Evolutionary conservation across 176 grass and related monocot species (phyloP).

Genomic region (Ananas comosus): DNA sequence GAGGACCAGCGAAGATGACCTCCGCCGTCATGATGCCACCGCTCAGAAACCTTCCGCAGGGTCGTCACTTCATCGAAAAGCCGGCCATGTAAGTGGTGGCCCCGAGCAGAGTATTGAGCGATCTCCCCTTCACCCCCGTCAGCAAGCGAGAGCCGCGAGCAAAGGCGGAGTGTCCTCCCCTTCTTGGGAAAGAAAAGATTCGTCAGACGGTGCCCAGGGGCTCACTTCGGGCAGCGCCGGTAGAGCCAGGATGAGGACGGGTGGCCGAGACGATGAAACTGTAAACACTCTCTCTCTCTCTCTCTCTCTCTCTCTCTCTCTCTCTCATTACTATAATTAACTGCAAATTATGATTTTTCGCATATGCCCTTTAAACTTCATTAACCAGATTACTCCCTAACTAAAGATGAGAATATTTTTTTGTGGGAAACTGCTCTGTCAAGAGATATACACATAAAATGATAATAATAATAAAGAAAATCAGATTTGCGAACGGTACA

Average conservation of each 20-base stretch:
- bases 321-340: too few relatives aligned
- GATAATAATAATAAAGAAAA: too few relatives aligned
- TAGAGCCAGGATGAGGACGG: conserved; percentile 36
- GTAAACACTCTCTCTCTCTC: conserved; percentile 8
- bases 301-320: too few relatives aligned
- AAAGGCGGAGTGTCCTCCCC: conserved; percentile 50
- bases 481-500: too few relatives aligned
- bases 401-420: not conserved
- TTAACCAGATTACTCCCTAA: not conserved
- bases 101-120: conserved; percentile 19
- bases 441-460: too few relatives aligned
- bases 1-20: conserved; percentile 33
- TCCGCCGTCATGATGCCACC: conserved; percentile 20
- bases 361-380: not conserved
- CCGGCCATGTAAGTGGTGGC: not conserved
- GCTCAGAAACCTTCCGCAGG: conserved; percentile 25
- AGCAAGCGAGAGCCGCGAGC: conserved; percentile 34
- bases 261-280: conserved; percentile 49
- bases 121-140: conserved; percentile 51
- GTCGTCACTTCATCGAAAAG: conserved; percentile 36
- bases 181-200: conserved; percentile 38
- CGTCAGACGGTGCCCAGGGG: conserved; percentile 17
- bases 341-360: not conserved
- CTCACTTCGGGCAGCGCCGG: conserved; percentile 19
- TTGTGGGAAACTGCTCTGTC: too few relatives aligned